Percentiles rank a stretch among this genome's conserved stretches.
Evolutionary conservation across 2,329 filamentous ascomycete genomes (phyloP).

Genomic region (Chaetomiaceae sp.): DNA sequence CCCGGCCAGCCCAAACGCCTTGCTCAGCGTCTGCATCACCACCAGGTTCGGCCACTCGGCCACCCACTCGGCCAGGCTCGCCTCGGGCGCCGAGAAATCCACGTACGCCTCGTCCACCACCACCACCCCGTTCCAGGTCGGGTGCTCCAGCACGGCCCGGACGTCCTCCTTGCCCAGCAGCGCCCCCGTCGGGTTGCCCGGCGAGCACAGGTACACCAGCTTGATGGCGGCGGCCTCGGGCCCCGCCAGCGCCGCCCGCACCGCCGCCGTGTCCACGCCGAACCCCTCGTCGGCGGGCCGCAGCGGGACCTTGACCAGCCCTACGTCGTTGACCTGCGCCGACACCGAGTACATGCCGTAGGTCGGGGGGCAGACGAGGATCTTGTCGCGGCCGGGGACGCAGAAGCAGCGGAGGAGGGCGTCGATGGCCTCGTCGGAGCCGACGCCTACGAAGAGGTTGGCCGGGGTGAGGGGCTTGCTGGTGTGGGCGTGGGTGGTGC

Average conservation of each 20-base stretch:
- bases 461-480: slow-evolving; percentile 66
- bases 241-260: slow-evolving; percentile 59
- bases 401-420: slow-evolving; percentile 92
- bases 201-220: slow-evolving; percentile 86
- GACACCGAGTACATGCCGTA: slow-evolving; percentile 98
- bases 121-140: slow-evolving; percentile 91
- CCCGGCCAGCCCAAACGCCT: slow-evolving; percentile 92
- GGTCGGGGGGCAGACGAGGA: slow-evolving; percentile 91
- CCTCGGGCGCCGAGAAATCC: slow-evolving; percentile 74
- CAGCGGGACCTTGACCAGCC: slow-evolving; percentile 80
- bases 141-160: slow-evolving; percentile 69
- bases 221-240: slow-evolving; percentile 61
- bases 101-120: slow-evolving; percentile 94
- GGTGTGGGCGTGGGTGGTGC: slow-evolving; percentile 82
- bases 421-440: slow-evolving; percentile 95
- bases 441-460: slow-evolving; percentile 91
- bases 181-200: slow-evolving; percentile 87
- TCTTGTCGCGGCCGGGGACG: slow-evolving; percentile 77
- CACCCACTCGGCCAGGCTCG: slow-evolving; percentile 87
- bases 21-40: slow-evolving; percentile 97
- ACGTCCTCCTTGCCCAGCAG: slow-evolving; percentile 74
- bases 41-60: slow-evolving; percentile 91
- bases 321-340: slow-evolving; percentile 88
- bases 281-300: slow-evolving; percentile 64
- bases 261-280: slow-evolving; percentile 64